Evolutionary conservation across 192 early-diverging fungal genomes (phyloP), one percentile per base, ranked within the genome.

Genomic region (Coemansia umbellata): DNA sequence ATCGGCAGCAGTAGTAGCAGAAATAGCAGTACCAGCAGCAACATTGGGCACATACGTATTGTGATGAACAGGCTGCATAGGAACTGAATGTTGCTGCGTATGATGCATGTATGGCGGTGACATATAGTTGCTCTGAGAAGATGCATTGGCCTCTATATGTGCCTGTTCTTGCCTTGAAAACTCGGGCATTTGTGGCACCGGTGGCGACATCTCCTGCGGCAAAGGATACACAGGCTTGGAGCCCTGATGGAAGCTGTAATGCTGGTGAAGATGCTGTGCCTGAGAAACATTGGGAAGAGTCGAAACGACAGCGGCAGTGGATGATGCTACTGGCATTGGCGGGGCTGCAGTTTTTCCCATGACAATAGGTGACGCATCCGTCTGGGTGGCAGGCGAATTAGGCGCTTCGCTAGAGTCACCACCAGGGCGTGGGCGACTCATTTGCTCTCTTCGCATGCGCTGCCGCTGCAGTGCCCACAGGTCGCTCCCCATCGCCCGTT

Each of bases 401-500:
- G 63, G 63, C 0, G 24, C 42, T 17, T 53, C 43, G 33, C 42
- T 57, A 6, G 63, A 55, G n/a, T n/a, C n/a, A n/a, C n/a, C n/a
- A 27, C 41, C 39, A 8, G 47, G 40, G 33, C 23, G 11, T 31
- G 51, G 55, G 21, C 55, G 33, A 23, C 48, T 47, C 58, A 52
- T 22, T 31, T 61, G 58, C 43, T 61, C 70, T 37, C 39, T 56
- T 15, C 64, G 69, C 58, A 72, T 57, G n/a, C 58, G 64, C 52
- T 74, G 71, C 52, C 60, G 65, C 50, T 67, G 63, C 4, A 67
- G 52, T 1, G 64, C 58, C 71, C 63, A 63, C 54, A 53, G 60
- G 60, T 74, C 63, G 52, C 60, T 67, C 17, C 60, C 65, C 71
- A 74, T 74, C 9, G 55, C 60, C 13, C 64, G 71, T 47, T 67